phyloP scores from a whole-genome alignment of 1,284 basidiomycete species.

The Tremellales sp. region DNA sequence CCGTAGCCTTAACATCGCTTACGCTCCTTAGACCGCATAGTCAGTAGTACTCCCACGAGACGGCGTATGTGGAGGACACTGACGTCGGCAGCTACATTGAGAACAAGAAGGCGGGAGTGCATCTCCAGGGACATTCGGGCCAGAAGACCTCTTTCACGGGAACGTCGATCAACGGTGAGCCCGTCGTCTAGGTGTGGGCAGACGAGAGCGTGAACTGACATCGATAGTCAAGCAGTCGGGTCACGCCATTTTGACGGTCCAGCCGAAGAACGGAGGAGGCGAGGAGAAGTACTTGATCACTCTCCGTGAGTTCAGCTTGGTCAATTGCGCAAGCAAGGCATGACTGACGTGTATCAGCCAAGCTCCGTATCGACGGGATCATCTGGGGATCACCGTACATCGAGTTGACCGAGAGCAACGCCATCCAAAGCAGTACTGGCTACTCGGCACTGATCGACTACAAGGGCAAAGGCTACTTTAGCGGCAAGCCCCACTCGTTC shows the following conservation, averaged over 20 bases:
- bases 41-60: slow-evolving; percentile 36
- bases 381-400: slow-evolving; percentile 57
- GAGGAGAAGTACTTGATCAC: slow-evolving; percentile 84
- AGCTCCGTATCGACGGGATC: slow-evolving; percentile 59
- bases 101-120: slow-evolving; percentile 75
- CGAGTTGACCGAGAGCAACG: slow-evolving; percentile 77
- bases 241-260: slow-evolving; percentile 77
- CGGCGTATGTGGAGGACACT: not conserved
- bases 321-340: not conserved
- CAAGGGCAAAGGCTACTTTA: slow-evolving; percentile 93
- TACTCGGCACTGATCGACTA: slow-evolving; percentile 74
- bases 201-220: not conserved
- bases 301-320: slow-evolving; percentile 54
- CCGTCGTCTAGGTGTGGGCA: no score
- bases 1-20: no score
- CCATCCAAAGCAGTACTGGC: slow-evolving; percentile 77
- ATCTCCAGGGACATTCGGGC: slow-evolving; percentile 83
- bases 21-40: slow-evolving; percentile 50
- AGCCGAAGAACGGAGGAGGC: slow-evolving; percentile 55
- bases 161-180: slow-evolving; percentile 69
- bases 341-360: slow-evolving; percentile 48
- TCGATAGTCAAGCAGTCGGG: slow-evolving; percentile 83
- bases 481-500: slow-evolving; percentile 88
- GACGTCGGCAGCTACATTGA: slow-evolving; percentile 59
- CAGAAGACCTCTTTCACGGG: slow-evolving; percentile 80